Evolutionary conservation across 2,329 filamentous ascomycete species (phyloP).

Genomic region (Ophiostoma sp.): DNA sequence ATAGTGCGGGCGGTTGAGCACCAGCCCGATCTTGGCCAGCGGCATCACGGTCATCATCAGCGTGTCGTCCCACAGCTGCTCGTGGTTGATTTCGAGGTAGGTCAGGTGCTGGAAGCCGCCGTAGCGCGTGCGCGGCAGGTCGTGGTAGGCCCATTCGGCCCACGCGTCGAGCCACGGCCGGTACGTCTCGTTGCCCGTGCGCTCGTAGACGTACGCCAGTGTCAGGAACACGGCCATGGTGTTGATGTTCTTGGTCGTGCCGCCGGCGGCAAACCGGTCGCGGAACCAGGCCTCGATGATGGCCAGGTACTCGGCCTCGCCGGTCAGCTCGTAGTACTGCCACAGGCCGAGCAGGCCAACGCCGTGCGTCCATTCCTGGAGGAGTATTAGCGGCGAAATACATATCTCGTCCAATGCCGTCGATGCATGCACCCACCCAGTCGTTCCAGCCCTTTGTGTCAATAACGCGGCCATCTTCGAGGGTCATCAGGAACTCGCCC

Average conservation of each 20-base stretch:
- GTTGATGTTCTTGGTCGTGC: constrained; percentile 80
- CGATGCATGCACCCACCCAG: constrained; percentile 53
- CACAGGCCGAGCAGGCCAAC: constrained; percentile 76
- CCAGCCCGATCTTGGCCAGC: constrained; percentile 69
- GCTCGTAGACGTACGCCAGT: constrained; percentile 71
- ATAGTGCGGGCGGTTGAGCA: constrained; percentile 66
- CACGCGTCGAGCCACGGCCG: constrained; percentile 73
- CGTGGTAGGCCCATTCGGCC: constrained; percentile 79
- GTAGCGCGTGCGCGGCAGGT: constrained; percentile 64
- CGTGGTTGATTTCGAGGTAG: constrained; percentile 63
- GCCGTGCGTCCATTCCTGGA: constrained; percentile 69
- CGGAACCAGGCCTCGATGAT: constrained; percentile 72
- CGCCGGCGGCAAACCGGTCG: constrained; percentile 61
- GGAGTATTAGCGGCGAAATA: not conserved
- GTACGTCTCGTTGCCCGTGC: constrained; percentile 62
- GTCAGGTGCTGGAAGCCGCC: constrained; percentile 73
- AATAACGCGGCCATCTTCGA: constrained; percentile 69
- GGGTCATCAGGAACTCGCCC: constrained; percentile 65
- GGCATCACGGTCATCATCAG: constrained; percentile 85
- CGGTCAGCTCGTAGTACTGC: constrained; percentile 73
- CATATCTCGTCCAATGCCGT: too few species aligned
- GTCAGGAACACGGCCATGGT: constrained; percentile 76
- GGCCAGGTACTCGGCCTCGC: constrained; percentile 52
- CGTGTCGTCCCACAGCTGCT: constrained; percentile 80
- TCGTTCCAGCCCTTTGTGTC: constrained; percentile 81